Conservation (phyloP, 75 land plant species). For the Pinus albicaulis region DNA sequence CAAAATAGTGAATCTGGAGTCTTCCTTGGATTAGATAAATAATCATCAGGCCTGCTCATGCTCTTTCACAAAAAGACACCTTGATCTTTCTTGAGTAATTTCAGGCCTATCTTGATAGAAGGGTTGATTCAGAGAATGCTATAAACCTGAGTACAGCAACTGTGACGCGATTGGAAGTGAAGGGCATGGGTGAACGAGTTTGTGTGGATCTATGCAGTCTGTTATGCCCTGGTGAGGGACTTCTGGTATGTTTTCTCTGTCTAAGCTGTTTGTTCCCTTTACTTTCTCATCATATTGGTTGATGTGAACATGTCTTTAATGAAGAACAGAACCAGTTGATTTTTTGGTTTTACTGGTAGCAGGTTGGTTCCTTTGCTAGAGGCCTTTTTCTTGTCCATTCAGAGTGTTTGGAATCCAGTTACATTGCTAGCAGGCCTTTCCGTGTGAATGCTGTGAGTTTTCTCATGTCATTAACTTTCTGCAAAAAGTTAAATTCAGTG, state of each 20-base stretch:
- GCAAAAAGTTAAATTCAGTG: too few relatives aligned
- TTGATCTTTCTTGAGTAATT: conserved; percentile 6
- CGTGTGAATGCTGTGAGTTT: conserved; percentile 92
- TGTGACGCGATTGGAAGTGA: conserved; percentile 44
- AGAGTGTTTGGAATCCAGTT: conserved; percentile 80
- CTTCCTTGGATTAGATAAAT: background rate
- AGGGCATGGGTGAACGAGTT: conserved; percentile 91
- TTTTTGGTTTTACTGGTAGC: conserved; percentile 5
- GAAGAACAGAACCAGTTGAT: background rate
- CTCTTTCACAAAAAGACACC: background rate
- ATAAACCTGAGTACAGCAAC: conserved; percentile 46
- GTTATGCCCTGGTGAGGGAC: conserved; percentile 90
- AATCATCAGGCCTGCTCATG: background rate
- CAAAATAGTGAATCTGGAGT: background rate
- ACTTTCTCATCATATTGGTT: background rate
- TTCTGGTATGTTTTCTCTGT: conserved; percentile 46
- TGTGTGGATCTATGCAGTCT: conserved; percentile 94
- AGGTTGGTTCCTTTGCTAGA: conserved; percentile 96
- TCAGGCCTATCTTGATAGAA: conserved; percentile 74
- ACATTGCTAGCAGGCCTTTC: conserved; percentile 90
- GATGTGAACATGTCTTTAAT: background rate
- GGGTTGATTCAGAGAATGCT: conserved; percentile 21
- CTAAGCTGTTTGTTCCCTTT: conserved; percentile 1
- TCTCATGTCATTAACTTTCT: background rate
- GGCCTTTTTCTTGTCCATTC: conserved; percentile 94